A percentile compares a stretch with the other conserved stretches of the same genome.
Evolutionary conservation across 176 grass and related monocot species (phyloP).

Genomic region (Hordeum marinum): DNA sequence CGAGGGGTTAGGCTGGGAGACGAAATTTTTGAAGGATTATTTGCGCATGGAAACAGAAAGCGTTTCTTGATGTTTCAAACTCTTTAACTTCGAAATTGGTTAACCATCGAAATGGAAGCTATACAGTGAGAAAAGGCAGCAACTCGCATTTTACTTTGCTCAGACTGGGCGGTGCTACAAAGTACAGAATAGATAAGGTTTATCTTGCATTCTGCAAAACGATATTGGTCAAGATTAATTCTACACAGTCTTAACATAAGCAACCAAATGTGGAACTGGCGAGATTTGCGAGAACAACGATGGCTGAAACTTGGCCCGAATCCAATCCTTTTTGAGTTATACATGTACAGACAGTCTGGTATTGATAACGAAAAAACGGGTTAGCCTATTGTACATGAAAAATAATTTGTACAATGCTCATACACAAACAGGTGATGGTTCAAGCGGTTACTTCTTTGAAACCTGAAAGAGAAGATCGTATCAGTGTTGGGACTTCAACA

Average conservation of each 20-base stretch:
- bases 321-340: not conserved
- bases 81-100: not conserved
- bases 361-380: constrained; percentile 11
- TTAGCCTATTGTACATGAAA: constrained; percentile 48
- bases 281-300: not conserved
- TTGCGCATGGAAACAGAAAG: constrained; percentile 31
- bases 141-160: constrained; percentile 9
- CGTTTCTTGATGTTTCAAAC: not conserved
- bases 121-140: not conserved
- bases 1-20: constrained; percentile 52
- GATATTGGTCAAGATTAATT: not conserved
- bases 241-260: constrained; percentile 4
- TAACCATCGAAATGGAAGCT: not conserved
- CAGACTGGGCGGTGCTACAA: constrained; percentile 11
- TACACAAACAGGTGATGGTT: constrained; percentile 6
- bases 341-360: constrained; percentile 24
- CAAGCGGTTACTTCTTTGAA: constrained; percentile 42
- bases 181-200: constrained; percentile 3
- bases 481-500: not conserved
- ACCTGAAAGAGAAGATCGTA: constrained; percentile 16
- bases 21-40: constrained; percentile 37
- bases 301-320: not conserved
- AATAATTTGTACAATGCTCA: constrained; percentile 43
- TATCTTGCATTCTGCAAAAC: constrained; percentile 34
- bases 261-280: not conserved